Evolutionary conservation across 2,329 filamentous ascomycete species (phyloP).

Genomic region (Penicillium verrucosum): DNA sequence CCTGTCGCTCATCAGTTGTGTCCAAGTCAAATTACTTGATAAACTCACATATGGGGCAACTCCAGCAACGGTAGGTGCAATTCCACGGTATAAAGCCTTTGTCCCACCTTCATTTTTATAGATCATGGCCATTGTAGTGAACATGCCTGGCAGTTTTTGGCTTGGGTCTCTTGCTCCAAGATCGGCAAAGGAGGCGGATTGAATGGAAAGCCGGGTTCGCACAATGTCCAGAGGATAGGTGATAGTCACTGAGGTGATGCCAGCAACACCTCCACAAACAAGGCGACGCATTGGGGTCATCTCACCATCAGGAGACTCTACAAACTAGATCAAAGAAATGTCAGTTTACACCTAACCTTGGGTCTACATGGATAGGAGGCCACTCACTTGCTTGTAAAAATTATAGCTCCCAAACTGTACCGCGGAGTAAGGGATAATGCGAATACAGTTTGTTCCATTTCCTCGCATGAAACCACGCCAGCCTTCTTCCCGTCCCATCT

Average conservation of each 20-base stretch:
- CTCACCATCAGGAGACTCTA: conserved; percentile 73
- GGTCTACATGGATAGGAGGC: not conserved
- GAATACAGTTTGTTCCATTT: conserved; percentile 97
- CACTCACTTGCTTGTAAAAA: conserved; percentile 82
- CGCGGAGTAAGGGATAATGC: conserved; percentile 96
- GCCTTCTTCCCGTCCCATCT: conserved; percentile 97
- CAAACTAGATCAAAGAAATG: conserved; percentile 53
- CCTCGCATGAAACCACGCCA: conserved; percentile 97
- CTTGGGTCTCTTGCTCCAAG: conserved; percentile 60
- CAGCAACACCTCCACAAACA: conserved; percentile 84
- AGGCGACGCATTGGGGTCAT: conserved; percentile 72
- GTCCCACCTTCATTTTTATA: conserved; percentile 88
- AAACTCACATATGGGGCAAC: conserved; percentile 82
- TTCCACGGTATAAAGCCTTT: conserved; percentile 84
- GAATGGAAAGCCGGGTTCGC: conserved; percentile 89
- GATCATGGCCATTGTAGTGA: conserved; percentile 75
- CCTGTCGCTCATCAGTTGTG: conserved; percentile 48
- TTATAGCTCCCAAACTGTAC: conserved; percentile 99
- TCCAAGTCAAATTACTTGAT: not conserved
- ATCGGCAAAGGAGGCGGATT: conserved; percentile 89
- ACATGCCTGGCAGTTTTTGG: conserved; percentile 83
- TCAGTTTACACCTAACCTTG: conserved; percentile 5
- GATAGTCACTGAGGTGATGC: conserved; percentile 89
- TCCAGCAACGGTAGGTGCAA: conserved; percentile 88
- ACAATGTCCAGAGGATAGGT: conserved; percentile 98